A percentile compares a stretch with the other conserved stretches of the same genome.
Conservation (phyloP, 2,329 filamentous ascomycete species). For the Neopestalotiopsis sp. region DNA sequence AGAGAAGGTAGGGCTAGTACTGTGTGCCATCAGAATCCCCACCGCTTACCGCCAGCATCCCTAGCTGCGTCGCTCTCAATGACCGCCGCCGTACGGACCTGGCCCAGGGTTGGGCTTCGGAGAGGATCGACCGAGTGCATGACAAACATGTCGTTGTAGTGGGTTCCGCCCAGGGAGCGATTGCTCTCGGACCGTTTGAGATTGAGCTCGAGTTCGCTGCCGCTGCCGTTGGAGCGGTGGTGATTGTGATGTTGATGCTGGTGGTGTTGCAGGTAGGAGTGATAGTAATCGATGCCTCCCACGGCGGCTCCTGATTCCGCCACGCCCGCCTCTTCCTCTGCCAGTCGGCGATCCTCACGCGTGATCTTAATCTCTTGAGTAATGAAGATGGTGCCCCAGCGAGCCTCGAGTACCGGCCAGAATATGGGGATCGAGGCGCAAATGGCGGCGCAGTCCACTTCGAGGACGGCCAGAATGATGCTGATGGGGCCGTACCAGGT, state of each 20-base stretch:
- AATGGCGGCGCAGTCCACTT: conserved; percentile 31
- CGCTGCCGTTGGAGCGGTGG: conserved; percentile 23
- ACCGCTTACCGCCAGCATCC: background rate
- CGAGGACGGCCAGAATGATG: conserved; percentile 31
- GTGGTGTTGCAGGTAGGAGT: background rate
- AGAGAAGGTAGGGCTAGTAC: too few relatives aligned
- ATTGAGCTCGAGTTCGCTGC: conserved; percentile 28
- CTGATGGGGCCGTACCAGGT: conserved; percentile 38
- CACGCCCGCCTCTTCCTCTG: conserved; percentile 28
- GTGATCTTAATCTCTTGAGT: conserved; percentile 33
- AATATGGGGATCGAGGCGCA: conserved; percentile 36
- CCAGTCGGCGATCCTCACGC: conserved; percentile 27
- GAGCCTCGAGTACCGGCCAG: conserved; percentile 31
- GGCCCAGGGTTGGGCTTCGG: conserved; percentile 1
- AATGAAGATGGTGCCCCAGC: conserved; percentile 34
- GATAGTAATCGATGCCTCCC: background rate
- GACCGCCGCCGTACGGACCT: conserved; percentile 3
- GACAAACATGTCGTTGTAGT: conserved; percentile 14
- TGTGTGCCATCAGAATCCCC: too few relatives aligned
- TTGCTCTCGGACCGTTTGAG: conserved; percentile 18
- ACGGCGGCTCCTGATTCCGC: background rate
- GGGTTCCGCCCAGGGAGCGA: background rate
- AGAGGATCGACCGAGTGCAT: conserved; percentile 20
- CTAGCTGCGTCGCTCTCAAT: background rate
- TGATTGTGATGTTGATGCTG: background rate